Evolutionary conservation across 2,329 filamentous ascomycete species (phyloP).

Genomic region (Colletotrichum ledebouriae): DNA sequence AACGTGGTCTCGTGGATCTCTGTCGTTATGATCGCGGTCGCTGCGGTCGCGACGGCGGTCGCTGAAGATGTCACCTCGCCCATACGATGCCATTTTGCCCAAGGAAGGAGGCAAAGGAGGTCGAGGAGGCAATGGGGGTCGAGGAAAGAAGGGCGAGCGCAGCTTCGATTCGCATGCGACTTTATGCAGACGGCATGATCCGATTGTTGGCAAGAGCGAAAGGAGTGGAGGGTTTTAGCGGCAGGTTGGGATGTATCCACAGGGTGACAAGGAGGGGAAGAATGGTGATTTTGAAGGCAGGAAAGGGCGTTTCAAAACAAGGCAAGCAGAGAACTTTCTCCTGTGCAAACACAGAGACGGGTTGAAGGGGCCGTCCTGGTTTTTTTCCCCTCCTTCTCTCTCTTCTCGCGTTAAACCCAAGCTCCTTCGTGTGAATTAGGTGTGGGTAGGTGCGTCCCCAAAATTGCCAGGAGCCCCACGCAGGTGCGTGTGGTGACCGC

Average conservation of each 20-base stretch:
- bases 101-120: too few species aligned
- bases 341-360: too few species aligned
- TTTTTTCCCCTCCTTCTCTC: too few species aligned
- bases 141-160: neutral
- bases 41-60: conserved; percentile 20
- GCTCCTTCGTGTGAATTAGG: neutral
- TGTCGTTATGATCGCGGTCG: neutral
- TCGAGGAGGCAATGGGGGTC: neutral
- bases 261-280: too few species aligned
- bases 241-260: too few species aligned
- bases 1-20: neutral
- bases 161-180: conserved; percentile 5
- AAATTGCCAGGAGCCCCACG: neutral
- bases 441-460: neutral
- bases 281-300: too few species aligned
- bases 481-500: neutral
- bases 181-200: neutral
- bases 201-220: too few species aligned
- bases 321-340: too few species aligned
- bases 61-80: conserved; percentile 22
- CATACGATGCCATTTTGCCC: conserved; percentile 6
- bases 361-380: neutral
- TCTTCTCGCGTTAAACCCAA: neutral
- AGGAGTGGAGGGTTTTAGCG: too few species aligned
- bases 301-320: too few species aligned